Percentiles rank a stretch among this genome's conserved stretches.
Evolutionary conservation across 2,329 filamentous ascomycete species (phyloP).

Genomic region (Daldinia sp.): DNA sequence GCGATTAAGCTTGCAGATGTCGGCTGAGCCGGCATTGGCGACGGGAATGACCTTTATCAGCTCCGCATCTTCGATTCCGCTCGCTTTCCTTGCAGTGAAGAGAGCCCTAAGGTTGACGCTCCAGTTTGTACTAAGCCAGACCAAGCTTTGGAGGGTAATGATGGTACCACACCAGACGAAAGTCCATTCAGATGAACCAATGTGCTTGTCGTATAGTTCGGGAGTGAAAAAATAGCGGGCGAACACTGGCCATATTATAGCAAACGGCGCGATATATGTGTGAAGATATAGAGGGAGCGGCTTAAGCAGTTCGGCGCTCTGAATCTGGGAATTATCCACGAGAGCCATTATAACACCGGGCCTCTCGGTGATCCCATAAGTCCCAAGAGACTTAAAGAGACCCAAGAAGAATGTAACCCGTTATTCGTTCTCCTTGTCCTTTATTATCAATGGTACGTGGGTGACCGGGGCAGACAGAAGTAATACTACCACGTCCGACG

Average conservation of each 20-base stretch:
- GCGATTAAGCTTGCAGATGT: slow-evolving; percentile 85
- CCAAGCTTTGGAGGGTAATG: slow-evolving; percentile 85
- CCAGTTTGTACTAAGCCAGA: slow-evolving; percentile 98
- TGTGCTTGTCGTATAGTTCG: slow-evolving; percentile 89
- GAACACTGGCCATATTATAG: slow-evolving; percentile 92
- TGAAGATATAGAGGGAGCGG: slow-evolving; percentile 85
- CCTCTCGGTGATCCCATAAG: slow-evolving; percentile 64
- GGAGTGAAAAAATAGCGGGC: slow-evolving; percentile 86
- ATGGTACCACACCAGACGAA: slow-evolving; percentile 94
- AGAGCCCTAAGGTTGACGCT: slow-evolving; percentile 86
- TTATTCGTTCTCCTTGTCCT: background rate
- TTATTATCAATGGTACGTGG: slow-evolving; percentile 1
- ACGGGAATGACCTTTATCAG: slow-evolving; percentile 94
- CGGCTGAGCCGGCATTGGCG: slow-evolving; percentile 87
- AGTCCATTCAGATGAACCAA: slow-evolving; percentile 96
- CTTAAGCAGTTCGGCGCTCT: slow-evolving; percentile 87
- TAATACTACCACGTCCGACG: background rate
- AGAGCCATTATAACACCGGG: slow-evolving; percentile 64
- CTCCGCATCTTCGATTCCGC: slow-evolving; percentile 77
- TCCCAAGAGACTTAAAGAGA: background rate
- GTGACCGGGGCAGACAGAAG: background rate
- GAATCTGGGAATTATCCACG: slow-evolving; percentile 92
- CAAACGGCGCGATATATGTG: slow-evolving; percentile 92
- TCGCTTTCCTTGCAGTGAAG: slow-evolving; percentile 82
- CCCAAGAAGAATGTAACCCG: background rate